Evolutionary conservation across 2,329 filamentous ascomycete species (phyloP), one percentile per base, ranked within the genome.

Genomic region (Dactylellina parvicollis): DNA sequence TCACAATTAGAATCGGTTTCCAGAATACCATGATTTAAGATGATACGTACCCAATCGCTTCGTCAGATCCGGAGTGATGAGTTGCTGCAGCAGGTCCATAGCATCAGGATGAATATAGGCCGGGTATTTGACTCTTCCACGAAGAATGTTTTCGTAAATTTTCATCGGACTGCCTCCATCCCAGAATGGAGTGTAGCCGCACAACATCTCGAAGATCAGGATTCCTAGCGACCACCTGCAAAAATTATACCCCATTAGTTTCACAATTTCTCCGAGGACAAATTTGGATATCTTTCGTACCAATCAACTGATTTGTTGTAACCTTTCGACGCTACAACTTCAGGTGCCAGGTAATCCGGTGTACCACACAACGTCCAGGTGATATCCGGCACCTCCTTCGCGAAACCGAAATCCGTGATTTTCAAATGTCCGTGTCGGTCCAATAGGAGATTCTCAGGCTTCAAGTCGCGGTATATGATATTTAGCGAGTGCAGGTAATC

Each of bases 301-400:
- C 95, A 99, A 81, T 99, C 95, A 16, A 99, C 95, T 40, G 94
- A 97, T 82, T 98, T 99, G 84, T 99, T 99, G 85, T 99, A 99
- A 59, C 95, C 95, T 83, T 98, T 98, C 81, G 94, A 97, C 72
- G 92, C 93, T n/a, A 99, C 95, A 12, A 99, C 95, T 82, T 99
- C 95, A 0, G 95, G 95, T 0, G 95, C 95, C 34, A 99, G 87
- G 80, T 99, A 99, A 82, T 99, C 95, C 4, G 95, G 95, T 10
- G 95, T 99, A 73, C 95, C 95, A 80, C 95, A 99, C 42, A 99
- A 86, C 24, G 95, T 99, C 95, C 95, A 99, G 42, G 95, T 99
- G 82, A 98, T 98, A 85, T 99, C 95, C 14, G 93, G 93, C 24
- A 99, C 95, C 77, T 93, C 92, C 84, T 99, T 99, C 54, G 95